Base-by-base conservation (phyloP, 768 basidiomycete species). In the Agaricus blazei region DNA sequence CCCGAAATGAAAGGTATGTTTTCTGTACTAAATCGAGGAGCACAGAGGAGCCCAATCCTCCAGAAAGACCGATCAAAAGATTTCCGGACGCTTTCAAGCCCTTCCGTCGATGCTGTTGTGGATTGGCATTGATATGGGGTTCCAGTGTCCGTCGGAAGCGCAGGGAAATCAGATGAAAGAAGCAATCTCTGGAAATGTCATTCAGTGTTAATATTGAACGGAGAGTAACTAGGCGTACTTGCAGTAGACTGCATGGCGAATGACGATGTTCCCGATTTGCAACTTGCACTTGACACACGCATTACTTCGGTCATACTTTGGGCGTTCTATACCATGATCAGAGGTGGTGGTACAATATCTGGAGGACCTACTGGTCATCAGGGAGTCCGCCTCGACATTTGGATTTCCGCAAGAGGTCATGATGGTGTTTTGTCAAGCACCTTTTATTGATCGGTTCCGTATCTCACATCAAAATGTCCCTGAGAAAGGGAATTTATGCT, bases 241-340 rank as follows among this genome's bases (percentile, higher is more conserved):
- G 88, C 90, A 93, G 64, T 92, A 93, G 19, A 89, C 86, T 12
- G 87, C 83, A 65, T 92, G 88, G 41, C 88, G 78, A 53, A 91
- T 82, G 47, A 90, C 83, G 28, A 91, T 71, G 51, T 83, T 87
- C 24, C 88, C 90, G 6, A 53, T 59, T 26, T 76, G 78, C 29
- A 68, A 71, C 65, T 89, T 91, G 68, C 90, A 93, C 62, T 84
- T 87, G n/a, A 89, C 76, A 60, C 90, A 93, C 11, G 68, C 64
- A 57, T 74, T 85, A 2, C 82, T 77, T 67, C 81, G 84, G 64
- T 87, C 87, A 62, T 82, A 88, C 63, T 81, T 89, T 51, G 72
- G 70, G 26, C 84, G 82, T 31, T 80, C 89, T 91, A 36, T 42
- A 36, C 29, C 19, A 47, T 40, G 36, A 44, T 46, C 61, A 31